Evolutionary conservation across 2,329 filamentous ascomycete species (phyloP).

Genomic region (Fusarium incarnatum): DNA sequence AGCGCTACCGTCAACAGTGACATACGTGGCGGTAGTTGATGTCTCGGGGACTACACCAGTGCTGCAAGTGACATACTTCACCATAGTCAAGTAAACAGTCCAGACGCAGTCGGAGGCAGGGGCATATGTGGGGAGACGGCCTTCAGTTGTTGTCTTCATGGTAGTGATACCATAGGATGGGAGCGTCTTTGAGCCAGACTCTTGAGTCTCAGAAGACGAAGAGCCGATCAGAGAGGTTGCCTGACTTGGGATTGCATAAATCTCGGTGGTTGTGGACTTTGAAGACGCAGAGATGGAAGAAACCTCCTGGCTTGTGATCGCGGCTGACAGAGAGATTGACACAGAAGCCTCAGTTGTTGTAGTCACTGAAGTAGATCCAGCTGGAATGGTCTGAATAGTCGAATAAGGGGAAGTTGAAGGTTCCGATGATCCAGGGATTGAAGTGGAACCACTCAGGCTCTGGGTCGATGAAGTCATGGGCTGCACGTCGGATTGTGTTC

Average conservation of each 20-base stretch:
- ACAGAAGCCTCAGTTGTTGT: background rate
- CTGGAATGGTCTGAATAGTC: background rate
- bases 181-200: background rate
- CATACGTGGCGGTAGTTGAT: background rate
- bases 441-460: accelerated
- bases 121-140: background rate
- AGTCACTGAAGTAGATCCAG: background rate
- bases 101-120: background rate
- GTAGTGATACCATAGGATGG: background rate
- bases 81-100: background rate
- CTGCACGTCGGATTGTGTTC: background rate
- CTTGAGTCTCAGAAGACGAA: too few relatives aligned
- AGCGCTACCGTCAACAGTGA: background rate
- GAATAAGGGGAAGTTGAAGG: background rate
- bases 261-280: background rate
- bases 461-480: background rate
- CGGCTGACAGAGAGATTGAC: background rate
- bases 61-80: background rate
- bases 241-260: background rate
- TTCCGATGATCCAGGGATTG: background rate
- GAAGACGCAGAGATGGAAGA: background rate
- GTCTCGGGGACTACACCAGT: background rate
- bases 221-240: accelerated
- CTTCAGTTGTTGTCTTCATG: background rate
- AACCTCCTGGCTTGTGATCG: background rate